These are phyloP conservation scores for Scedosporium boydii DNA, from an alignment of 2,329 filamentous ascomycete species.

Conservation along the genomic window DNA sequence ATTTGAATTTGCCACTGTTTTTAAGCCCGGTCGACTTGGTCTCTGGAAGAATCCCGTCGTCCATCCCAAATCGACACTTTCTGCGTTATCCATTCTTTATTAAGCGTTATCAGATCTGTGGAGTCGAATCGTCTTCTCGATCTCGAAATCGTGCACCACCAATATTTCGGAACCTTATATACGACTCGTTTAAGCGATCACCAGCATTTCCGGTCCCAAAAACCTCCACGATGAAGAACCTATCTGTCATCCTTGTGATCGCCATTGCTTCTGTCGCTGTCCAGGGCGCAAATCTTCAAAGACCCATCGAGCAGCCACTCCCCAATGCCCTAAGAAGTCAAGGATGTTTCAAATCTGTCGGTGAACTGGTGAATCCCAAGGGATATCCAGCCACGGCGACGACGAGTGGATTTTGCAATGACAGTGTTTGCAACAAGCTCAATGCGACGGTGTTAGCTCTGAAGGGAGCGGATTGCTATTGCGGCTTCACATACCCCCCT, in stretches of 20 bases:
- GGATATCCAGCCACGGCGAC: conserved; percentile 14
- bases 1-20: background rate
- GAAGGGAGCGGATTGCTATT: conserved; percentile 58
- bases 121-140: background rate
- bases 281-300: conserved; percentile 16
- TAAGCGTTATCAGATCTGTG: background rate
- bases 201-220: too few species aligned
- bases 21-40: background rate
- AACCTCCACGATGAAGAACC: background rate
- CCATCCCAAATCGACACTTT: background rate
- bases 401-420: conserved; percentile 32
- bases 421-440: conserved; percentile 26
- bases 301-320: conserved; percentile 25
- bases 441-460: conserved; percentile 52
- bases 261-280: background rate
- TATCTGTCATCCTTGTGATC: background rate
- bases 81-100: conserved; percentile 5
- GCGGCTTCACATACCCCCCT: conserved; percentile 60
- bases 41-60: conserved; percentile 1
- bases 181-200: too few species aligned
- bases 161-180: too few species aligned
- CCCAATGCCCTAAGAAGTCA: conserved; percentile 31
- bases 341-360: conserved; percentile 39
- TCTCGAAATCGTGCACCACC: too few species aligned
- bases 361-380: conserved; percentile 24